Conservation (phyloP, 2,329 filamentous ascomycete species). For the Fusarium luffae region DNA sequence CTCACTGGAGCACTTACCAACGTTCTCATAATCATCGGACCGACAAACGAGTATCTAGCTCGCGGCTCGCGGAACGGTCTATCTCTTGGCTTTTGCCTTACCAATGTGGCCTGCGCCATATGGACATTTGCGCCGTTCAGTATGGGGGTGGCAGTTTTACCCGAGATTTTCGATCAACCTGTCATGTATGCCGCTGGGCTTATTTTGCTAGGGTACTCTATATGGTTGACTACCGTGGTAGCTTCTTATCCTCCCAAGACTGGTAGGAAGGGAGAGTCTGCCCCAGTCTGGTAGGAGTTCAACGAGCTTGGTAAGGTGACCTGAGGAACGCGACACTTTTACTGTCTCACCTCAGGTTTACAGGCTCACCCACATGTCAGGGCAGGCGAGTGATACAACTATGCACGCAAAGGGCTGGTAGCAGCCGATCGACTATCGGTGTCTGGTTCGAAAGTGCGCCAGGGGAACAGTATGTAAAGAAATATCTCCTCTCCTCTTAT, state of each 20-base stretch:
- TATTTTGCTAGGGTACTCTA: background rate
- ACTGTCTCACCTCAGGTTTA: background rate
- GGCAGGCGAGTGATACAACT: too few species aligned
- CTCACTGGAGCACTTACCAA: constrained; percentile 2
- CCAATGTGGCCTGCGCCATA: background rate
- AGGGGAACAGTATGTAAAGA: too few species aligned
- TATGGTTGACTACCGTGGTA: background rate
- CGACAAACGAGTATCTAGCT: background rate
- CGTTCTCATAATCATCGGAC: constrained; percentile 8
- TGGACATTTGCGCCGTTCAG: constrained; percentile 23
- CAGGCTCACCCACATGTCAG: too few species aligned
- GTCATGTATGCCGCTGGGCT: background rate
- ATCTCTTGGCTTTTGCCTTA: constrained; percentile 4
- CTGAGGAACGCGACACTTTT: too few species aligned
- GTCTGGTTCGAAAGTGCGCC: too few species aligned
- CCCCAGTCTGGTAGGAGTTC: background rate
- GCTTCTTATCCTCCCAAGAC: background rate
- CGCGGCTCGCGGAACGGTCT: constrained; percentile 13
- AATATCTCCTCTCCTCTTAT: background rate
- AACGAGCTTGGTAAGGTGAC: background rate
- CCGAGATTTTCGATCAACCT: constrained; percentile 7
- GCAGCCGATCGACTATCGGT: too few species aligned
- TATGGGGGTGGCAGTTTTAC: background rate
- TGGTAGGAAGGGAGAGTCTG: background rate
- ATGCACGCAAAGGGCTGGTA: too few species aligned